These are phyloP conservation scores for Candida odintsovae DNA, from an alignment of 805 yeast genomes.

Conservation along the genomic window DNA sequence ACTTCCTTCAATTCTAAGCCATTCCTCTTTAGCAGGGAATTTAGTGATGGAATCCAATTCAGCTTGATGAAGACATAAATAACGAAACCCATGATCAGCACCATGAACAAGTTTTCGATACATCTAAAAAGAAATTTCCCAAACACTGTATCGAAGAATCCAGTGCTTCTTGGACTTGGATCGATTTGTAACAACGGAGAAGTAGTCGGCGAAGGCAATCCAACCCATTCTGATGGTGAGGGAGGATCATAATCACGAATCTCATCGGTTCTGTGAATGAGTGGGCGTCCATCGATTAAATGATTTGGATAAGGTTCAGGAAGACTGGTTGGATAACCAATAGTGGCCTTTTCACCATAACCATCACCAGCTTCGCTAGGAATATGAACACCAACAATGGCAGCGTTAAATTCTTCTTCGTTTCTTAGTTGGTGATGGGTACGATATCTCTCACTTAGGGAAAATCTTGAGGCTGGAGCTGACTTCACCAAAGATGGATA, in stretches of 20 bases:
- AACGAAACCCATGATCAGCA: constrained; percentile 24
- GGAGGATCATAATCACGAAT: constrained; percentile 10
- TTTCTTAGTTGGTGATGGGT: constrained; percentile 30
- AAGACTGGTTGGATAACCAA: constrained; percentile 18
- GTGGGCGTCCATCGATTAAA: constrained; percentile 8
- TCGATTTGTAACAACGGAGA: constrained; percentile 20
- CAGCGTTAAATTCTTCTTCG: constrained; percentile 33
- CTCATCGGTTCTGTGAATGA: constrained; percentile 12
- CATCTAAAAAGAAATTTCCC: constrained; percentile 28
- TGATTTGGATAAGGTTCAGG: constrained; percentile 13
- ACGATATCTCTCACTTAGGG: constrained; percentile 37
- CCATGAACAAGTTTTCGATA: constrained; percentile 35
- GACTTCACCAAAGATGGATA: constrained; percentile 80
- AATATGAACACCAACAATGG: constrained; percentile 47
- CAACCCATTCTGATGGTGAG: constrained; percentile 13
- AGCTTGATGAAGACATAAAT: constrained; percentile 26
- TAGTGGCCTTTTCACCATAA: constrained; percentile 8
- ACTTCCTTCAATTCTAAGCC: constrained; percentile 27
- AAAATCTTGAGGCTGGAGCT: constrained; percentile 69
- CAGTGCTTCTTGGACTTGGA: constrained; percentile 16
- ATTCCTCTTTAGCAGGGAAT: constrained; percentile 25
- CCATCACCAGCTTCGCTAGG: constrained; percentile 9
- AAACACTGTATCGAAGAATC: constrained; percentile 18
- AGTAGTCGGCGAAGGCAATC: constrained; percentile 15
- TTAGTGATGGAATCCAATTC: constrained; percentile 28